These are phyloP conservation scores for Hanseniaspora meyeri DNA, from an alignment of 805 yeast species.

Conservation along the genomic window DNA sequence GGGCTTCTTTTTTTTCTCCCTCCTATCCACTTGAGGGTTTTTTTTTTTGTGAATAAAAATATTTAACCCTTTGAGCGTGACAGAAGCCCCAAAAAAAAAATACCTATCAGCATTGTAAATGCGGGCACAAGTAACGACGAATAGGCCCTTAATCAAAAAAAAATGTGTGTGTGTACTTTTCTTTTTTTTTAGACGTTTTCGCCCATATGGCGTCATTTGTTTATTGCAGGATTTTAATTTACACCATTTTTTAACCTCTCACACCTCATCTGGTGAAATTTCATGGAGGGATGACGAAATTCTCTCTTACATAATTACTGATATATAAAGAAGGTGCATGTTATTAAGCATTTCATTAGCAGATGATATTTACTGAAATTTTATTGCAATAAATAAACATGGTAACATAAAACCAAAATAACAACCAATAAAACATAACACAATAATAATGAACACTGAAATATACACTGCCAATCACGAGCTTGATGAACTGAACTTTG, in stretches of 20 bases:
- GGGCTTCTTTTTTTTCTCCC: too few relatives aligned
- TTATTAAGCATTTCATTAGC: too few relatives aligned
- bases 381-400: too few relatives aligned
- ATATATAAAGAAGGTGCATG: background rate
- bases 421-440: background rate
- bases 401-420: background rate
- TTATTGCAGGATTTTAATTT: background rate
- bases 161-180: background rate
- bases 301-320: background rate
- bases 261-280: background rate
- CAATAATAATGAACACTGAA: background rate
- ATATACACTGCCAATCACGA: background rate
- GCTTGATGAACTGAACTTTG: slow-evolving; percentile 11
- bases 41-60: too few relatives aligned
- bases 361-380: too few relatives aligned
- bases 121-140: background rate
- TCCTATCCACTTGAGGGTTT: too few relatives aligned
- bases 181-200: background rate
- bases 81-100: too few relatives aligned
- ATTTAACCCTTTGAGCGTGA: too few relatives aligned
- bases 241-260: background rate
- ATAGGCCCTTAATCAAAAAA: too few relatives aligned
- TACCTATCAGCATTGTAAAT: background rate
- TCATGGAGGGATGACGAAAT: background rate
- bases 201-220: background rate